Evolutionary conservation across 1,284 basidiomycete genomes (phyloP).

Genomic region (Pseudozyma sp.): DNA sequence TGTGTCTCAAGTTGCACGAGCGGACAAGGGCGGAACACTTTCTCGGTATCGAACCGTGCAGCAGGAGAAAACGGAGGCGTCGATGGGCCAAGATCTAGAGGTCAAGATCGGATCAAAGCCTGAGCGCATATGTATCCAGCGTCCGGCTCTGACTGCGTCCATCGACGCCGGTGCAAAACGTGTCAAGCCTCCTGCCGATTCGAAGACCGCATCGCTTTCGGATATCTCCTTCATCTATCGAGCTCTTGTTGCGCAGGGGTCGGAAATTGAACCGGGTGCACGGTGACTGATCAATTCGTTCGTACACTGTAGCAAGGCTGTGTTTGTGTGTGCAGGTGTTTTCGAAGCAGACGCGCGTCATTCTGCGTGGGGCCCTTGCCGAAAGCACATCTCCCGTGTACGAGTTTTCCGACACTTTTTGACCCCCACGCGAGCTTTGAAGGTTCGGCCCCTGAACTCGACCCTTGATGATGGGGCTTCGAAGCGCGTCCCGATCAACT

Average conservation of each 20-base stretch:
- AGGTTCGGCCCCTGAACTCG: too few species aligned
- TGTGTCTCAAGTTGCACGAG: not conserved
- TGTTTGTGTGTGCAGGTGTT: too few species aligned
- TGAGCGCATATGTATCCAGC: too few species aligned
- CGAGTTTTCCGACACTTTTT: too few species aligned
- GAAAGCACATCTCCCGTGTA: not conserved
- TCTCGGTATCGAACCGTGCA: slow-evolving; percentile 1
- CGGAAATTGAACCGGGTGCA: slow-evolving; percentile 8
- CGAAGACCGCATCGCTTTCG: not conserved
- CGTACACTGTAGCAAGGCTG: not conserved
- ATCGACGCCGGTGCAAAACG: slow-evolving; percentile 5
- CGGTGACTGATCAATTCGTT: not conserved
- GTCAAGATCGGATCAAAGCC: slow-evolving; percentile 8
- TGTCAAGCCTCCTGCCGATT: not conserved
- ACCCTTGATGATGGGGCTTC: too few species aligned
- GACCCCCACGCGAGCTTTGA: too few species aligned
- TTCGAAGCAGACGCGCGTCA: not conserved
- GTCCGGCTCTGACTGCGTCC: too few species aligned
- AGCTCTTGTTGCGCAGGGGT: not conserved
- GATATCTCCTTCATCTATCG: not conserved
- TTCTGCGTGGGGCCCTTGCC: not conserved
- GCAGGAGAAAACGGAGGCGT: not conserved
- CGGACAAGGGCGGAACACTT: not conserved
- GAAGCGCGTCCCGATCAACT: too few species aligned
- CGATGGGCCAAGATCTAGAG: not conserved